Evolutionary conservation across 257 asterid species (phyloP), one percentile per base, ranked within the genome.

Genomic region (Phtheirospermum japonicum): DNA sequence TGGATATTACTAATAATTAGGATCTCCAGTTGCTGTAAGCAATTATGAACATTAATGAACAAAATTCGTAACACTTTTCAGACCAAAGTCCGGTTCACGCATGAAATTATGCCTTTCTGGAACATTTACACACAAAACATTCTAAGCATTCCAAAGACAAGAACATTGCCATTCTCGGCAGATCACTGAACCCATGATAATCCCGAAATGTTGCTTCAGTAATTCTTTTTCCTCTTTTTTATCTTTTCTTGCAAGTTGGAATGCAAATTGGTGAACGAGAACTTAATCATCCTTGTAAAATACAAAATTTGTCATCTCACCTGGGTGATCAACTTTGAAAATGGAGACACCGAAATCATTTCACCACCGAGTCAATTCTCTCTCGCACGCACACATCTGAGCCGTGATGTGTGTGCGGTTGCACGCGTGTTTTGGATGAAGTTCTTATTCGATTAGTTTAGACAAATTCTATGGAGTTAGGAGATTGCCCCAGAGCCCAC

Each of bases 291-390:
- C 28, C 28, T 23, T 7, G 20, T 9, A 40, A 31, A 51, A 59
- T 32, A 36, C 14, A 12, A 40, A 17, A 49, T 6, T 53, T 51
- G 7, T 17, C 37, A 36, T 59, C 59, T 58, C 48, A 71, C 80
- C 80, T 49, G 71, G 56, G 48, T 67, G 67, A 50, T 54, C 61
- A 56, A 55, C 62, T 66, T 60, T 12, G 63, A 14, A 68, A 51
- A 49, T 40, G 59, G 65, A 62, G 48, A 31, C 67, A 26, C 31
- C 66, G 37, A 14, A 68, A 76, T 50, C 36, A 66, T 42, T 64
- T 66, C 76, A 57, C 33, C 65, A 12, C 60, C 71, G 60, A 60
- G 34, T 46, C 54, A 57, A 66, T 26, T 11, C 37, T 37, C 61
- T 42, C 28, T 12, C 65, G n/a, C 49, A 7, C 16, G 7, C 65